Base-by-base conservation (phyloP, 495 filamentous ascomycete genomes). In the Penicillium malachiteum region DNA sequence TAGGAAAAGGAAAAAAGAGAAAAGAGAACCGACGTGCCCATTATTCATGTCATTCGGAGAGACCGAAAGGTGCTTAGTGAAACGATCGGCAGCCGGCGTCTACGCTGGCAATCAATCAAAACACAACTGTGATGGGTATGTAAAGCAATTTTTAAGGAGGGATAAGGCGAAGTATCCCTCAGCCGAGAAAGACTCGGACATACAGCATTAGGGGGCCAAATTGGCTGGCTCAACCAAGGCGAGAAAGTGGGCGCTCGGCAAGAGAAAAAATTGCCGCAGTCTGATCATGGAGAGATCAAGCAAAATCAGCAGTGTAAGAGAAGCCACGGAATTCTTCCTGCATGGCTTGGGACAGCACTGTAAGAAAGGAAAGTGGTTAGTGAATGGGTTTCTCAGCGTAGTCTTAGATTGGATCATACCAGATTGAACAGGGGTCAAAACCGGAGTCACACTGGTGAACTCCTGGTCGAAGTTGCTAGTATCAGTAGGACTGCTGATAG, bases 261-360 rank as follows among this genome's bases (percentile, higher is more conserved):
- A 47, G 18, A 37, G 45, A 47, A 58, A 44, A 38, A 54, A 60
- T 50, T 31, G 57, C 62, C 45, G 52, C 26, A 46, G 12, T 48
- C 42, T 44, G 44, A 32, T 34, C 50, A 54, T 55, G 37, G n/a
- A 53, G 34, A 35, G 13, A 69, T 77, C 71, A 81, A 57, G 71
- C 73, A 66, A 90, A 90, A 67, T 91, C 87, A 33, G 88, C 87
- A 34, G 87, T 88, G 64, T 99, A 99, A 11, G 95, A 97, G 80
- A 99, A 99, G 58, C 94, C 94, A 44, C 94, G 87, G 89, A 99
- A 99, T 71, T 99, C 92, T 77, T 99, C 94, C 76, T 99, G 94
- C 95, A 97, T 97, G 16, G 91, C 89, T 79, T 97, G 93, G 9
- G 95, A 94, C 46, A 99, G 84, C 30, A 99, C 94, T 96, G 57